A percentile compares a stretch with the other conserved stretches of the same genome.
Conservation (phyloP, 2,329 filamentous ascomycete genomes). For the Claviceps africana region DNA sequence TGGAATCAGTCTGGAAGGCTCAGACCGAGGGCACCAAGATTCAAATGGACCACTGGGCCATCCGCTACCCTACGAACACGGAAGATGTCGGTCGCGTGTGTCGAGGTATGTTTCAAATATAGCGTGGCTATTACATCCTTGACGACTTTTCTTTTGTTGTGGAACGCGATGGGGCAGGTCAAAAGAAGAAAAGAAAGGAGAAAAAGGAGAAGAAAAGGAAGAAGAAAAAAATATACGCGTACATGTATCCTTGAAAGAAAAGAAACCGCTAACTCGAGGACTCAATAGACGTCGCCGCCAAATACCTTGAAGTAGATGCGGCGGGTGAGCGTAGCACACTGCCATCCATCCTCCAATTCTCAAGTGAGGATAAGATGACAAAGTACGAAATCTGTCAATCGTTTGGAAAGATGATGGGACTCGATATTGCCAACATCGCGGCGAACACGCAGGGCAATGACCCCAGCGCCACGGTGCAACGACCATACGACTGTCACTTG, state of each 20-base stretch:
- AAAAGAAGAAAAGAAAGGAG: neutral
- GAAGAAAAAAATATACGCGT: neutral
- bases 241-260: neutral
- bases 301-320: constrained; percentile 43
- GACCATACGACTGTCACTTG: constrained; percentile 80
- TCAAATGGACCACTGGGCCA: constrained; percentile 75
- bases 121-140: neutral
- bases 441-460: constrained; percentile 60
- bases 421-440: constrained; percentile 54
- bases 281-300: constrained; percentile 48
- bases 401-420: constrained; percentile 66
- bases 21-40: constrained; percentile 49
- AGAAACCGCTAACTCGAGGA: neutral
- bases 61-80: constrained; percentile 78
- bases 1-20: constrained; percentile 62
- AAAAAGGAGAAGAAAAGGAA: too few species aligned
- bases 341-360: constrained; percentile 67
- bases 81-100: constrained; percentile 73
- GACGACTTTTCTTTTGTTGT: neutral
- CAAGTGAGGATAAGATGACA: constrained; percentile 71
- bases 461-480: constrained; percentile 54
- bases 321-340: constrained; percentile 36
- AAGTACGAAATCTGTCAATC: constrained; percentile 79
- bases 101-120: constrained; percentile 33
- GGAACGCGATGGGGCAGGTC: neutral